Conservation (phyloP, 2,329 filamentous ascomycete genomes). For the Aspergillus pseudonomiae region DNA sequence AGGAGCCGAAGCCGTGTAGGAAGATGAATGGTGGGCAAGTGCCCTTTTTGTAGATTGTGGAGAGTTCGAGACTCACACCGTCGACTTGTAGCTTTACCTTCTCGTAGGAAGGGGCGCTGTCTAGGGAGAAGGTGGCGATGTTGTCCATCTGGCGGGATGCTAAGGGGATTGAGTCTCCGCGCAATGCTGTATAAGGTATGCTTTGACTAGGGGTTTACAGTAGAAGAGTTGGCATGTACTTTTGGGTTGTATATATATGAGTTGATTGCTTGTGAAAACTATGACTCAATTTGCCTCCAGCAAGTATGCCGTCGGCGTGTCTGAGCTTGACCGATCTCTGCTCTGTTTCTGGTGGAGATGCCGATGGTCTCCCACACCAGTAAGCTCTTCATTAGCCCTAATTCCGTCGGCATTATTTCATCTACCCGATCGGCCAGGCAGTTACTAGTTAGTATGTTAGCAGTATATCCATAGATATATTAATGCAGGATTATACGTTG, state of each 20-base stretch:
- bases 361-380: neutral
- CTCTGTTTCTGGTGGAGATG: neutral
- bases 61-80: slow-evolving; percentile 22
- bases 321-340: neutral
- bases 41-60: slow-evolving; percentile 24
- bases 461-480: neutral
- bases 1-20: slow-evolving; percentile 31
- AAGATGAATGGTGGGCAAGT: slow-evolving; percentile 24
- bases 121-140: neutral
- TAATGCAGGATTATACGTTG: neutral
- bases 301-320: neutral
- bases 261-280: neutral
- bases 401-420: neutral
- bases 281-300: neutral
- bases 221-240: neutral
- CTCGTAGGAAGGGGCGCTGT: neutral
- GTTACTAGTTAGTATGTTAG: neutral
- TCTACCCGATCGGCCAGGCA: neutral
- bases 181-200: neutral
- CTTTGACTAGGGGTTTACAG: neutral
- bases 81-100: slow-evolving; percentile 18
- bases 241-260: neutral
- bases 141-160: neutral
- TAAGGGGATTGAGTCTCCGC: neutral
- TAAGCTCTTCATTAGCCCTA: neutral